Percentiles rank a stretch among this genome's conserved stretches.
phyloP scores from a whole-genome alignment of 2,329 filamentous ascomycete genomes.

The Leptoxyphium fumago region DNA sequence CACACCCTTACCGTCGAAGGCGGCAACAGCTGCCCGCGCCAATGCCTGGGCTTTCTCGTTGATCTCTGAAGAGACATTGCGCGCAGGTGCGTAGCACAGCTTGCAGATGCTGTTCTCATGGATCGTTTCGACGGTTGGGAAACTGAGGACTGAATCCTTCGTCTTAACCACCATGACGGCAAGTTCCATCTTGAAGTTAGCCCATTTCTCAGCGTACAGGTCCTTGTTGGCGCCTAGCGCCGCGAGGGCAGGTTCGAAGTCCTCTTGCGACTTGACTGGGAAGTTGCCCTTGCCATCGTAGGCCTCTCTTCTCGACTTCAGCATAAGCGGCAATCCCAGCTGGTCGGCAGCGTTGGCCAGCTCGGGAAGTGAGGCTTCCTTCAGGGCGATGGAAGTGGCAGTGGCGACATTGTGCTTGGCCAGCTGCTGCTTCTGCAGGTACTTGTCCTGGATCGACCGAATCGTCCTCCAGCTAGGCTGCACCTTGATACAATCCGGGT shows the following conservation, averaged over 20 bases:
- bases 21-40: slow-evolving; percentile 63
- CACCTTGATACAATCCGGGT: slow-evolving; percentile 46
- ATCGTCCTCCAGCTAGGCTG: slow-evolving; percentile 78
- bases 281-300: slow-evolving; percentile 81
- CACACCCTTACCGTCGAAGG: slow-evolving; percentile 75
- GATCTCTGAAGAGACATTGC: slow-evolving; percentile 47
- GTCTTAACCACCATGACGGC: slow-evolving; percentile 93
- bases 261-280: slow-evolving; percentile 42
- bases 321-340: slow-evolving; percentile 67
- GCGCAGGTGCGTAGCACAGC: slow-evolving; percentile 72
- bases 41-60: slow-evolving; percentile 56
- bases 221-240: slow-evolving; percentile 47
- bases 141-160: slow-evolving; percentile 58
- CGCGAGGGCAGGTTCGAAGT: slow-evolving; percentile 51
- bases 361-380: slow-evolving; percentile 42
- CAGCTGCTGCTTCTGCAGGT: slow-evolving; percentile 71
- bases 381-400: slow-evolving; percentile 53
- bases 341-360: slow-evolving; percentile 47
- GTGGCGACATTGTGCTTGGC: slow-evolving; percentile 53
- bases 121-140: slow-evolving; percentile 83
- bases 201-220: slow-evolving; percentile 83
- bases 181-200: slow-evolving; percentile 70
- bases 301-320: slow-evolving; percentile 79
- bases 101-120: slow-evolving; percentile 95
- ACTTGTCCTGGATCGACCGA: slow-evolving; percentile 87